phyloP scores from a whole-genome alignment of 169 alveolate genomes.

The Plasmodium reichenowi region DNA sequence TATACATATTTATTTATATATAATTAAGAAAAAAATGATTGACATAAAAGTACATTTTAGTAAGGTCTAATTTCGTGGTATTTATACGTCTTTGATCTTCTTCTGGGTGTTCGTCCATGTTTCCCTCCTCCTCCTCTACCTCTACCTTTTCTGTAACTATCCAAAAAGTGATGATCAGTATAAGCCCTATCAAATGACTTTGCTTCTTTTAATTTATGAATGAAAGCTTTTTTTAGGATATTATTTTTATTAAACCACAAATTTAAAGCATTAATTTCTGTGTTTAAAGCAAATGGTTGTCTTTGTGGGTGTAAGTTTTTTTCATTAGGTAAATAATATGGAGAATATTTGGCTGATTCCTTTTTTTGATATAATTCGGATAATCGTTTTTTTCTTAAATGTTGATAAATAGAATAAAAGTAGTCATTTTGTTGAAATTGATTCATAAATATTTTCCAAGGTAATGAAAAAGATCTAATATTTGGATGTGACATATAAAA shows the following conservation, averaged over 20 bases:
- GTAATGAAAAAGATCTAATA: slow-evolving; percentile 75
- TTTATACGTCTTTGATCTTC: slow-evolving; percentile 88
- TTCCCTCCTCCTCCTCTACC: slow-evolving; percentile 91
- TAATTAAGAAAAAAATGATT: background rate
- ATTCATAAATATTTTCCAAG: slow-evolving; percentile 85
- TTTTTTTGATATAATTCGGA: slow-evolving; percentile 68
- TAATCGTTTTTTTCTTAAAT: slow-evolving; percentile 77
- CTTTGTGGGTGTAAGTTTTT: slow-evolving; percentile 61
- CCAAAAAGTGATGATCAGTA: slow-evolving; percentile 85
- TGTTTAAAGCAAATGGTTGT: slow-evolving; percentile 82
- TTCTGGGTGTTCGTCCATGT: slow-evolving; percentile 86
- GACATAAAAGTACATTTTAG: slow-evolving; percentile 8
- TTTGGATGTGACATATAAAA: slow-evolving; percentile 81
- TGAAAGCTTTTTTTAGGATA: slow-evolving; percentile 56
- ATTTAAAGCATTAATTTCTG: slow-evolving; percentile 76
- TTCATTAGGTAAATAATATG: slow-evolving; percentile 84
- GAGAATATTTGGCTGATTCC: slow-evolving; percentile 80
- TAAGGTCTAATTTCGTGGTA: slow-evolving; percentile 84
- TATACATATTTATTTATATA: background rate
- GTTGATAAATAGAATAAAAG: slow-evolving; percentile 81
- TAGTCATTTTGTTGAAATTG: slow-evolving; percentile 80
- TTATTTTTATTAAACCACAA: slow-evolving; percentile 77
- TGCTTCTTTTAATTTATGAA: slow-evolving; percentile 78
- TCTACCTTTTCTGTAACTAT: slow-evolving; percentile 86
- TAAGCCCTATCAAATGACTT: slow-evolving; percentile 84